These are phyloP conservation scores for Lachancea fermentati DNA, from an alignment of 805 yeast species.

Conservation along the genomic window DNA sequence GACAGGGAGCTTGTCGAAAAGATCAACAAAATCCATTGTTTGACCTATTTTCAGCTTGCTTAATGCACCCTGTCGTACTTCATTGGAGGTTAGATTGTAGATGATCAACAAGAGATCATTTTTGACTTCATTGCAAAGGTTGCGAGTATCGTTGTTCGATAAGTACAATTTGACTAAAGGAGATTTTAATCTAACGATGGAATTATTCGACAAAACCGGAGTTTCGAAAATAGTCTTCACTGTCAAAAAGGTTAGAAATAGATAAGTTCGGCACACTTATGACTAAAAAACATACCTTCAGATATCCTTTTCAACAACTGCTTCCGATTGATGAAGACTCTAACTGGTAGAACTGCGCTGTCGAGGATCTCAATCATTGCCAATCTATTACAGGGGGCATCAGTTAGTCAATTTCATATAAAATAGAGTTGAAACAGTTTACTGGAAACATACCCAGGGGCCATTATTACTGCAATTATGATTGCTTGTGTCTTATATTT, in stretches of 20 bases:
- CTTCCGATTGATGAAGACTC: conserved; percentile 28
- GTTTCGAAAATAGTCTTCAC: conserved; percentile 26
- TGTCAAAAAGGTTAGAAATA: conserved; percentile 1
- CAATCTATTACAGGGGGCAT: conserved; percentile 11
- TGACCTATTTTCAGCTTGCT: conserved; percentile 25
- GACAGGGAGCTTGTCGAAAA: conserved; percentile 2
- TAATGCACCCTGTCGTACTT: conserved; percentile 15
- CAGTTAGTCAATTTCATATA: too few relatives aligned
- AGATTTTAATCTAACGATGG: conserved; percentile 29
- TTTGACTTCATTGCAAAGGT: conserved; percentile 23
- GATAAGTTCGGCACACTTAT: neutral
- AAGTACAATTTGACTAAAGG: conserved; percentile 25
- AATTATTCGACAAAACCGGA: conserved; percentile 32
- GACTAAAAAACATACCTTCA: conserved; percentile 6
- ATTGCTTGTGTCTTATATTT: too few relatives aligned
- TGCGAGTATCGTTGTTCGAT: conserved; percentile 28
- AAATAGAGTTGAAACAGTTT: too few relatives aligned
- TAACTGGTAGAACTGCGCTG: conserved; percentile 21
- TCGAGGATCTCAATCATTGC: conserved; percentile 21
- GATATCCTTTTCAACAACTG: conserved; percentile 20
- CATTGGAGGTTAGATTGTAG: conserved; percentile 26
- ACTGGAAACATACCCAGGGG: neutral
- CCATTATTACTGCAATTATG: too few relatives aligned
- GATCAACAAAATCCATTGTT: conserved; percentile 18
- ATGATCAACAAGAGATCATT: conserved; percentile 24